These are phyloP conservation scores for Panaeolus papilionaceus DNA, from an alignment of 768 basidiomycete genomes.

Conservation along the genomic window DNA sequence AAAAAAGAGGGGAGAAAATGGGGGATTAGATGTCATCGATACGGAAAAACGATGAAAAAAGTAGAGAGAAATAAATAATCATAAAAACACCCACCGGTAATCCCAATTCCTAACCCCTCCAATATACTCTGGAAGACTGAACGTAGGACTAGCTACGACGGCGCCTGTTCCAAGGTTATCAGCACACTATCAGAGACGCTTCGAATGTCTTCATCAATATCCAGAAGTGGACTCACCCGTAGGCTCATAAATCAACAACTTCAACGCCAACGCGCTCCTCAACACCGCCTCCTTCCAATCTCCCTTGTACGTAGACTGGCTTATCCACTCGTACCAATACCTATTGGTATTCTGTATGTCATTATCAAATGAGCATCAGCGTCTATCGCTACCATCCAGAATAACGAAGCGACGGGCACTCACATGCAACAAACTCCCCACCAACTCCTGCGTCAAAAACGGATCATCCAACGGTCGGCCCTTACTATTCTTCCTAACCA, in stretches of 20 bases:
- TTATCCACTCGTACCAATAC: slow-evolving; percentile 92
- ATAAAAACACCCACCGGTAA: slow-evolving; percentile 52
- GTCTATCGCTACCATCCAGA: no score
- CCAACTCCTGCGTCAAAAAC: slow-evolving; percentile 67
- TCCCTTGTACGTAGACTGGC: slow-evolving; percentile 87
- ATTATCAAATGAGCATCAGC: no score
- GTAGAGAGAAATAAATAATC: neutral
- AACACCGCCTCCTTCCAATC: slow-evolving; percentile 97
- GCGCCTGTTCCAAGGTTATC: slow-evolving; percentile 56
- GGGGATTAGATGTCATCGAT: neutral
- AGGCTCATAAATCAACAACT: slow-evolving; percentile 91
- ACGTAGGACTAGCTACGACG: slow-evolving; percentile 94
- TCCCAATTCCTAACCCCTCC: slow-evolving; percentile 92
- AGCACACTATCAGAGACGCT: neutral
- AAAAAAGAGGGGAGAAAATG: neutral
- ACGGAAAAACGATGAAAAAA: neutral
- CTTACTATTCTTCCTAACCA: slow-evolving; percentile 44
- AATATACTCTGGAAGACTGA: slow-evolving; percentile 91
- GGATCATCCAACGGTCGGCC: slow-evolving; percentile 67
- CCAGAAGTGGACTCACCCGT: slow-evolving; percentile 54
- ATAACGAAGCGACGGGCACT: no score
- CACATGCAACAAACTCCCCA: slow-evolving; percentile 64
- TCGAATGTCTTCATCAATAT: neutral
- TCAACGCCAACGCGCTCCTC: slow-evolving; percentile 91
- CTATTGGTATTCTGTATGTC: slow-evolving; percentile 73